A percentile compares a stretch with the other conserved stretches of the same genome.
phyloP scores from a whole-genome alignment of 805 yeast genomes.

The Clavispora carvajalis region DNA sequence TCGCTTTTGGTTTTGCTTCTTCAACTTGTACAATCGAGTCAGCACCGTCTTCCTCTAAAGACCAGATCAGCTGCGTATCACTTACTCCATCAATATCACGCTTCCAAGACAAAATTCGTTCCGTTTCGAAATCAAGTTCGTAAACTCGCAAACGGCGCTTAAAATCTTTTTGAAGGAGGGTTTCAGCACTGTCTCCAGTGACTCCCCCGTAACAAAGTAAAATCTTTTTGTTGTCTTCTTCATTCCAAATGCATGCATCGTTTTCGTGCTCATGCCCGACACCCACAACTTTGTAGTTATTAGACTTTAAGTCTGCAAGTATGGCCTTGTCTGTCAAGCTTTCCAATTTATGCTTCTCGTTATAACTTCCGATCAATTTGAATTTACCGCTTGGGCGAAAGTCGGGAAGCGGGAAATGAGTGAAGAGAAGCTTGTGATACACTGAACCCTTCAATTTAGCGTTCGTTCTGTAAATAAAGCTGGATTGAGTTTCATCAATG shows the following conservation, averaged over 20 bases:
- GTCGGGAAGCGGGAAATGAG: constrained; percentile 40
- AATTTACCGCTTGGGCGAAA: constrained; percentile 36
- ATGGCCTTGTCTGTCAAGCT: constrained; percentile 24
- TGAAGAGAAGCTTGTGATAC: constrained; percentile 27
- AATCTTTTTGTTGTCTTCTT: constrained; percentile 14
- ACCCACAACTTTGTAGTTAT: constrained; percentile 32
- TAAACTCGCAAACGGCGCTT: constrained; percentile 32
- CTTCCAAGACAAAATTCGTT: constrained; percentile 34
- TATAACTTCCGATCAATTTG: constrained; percentile 34
- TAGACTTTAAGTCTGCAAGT: constrained; percentile 28
- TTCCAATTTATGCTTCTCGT: constrained; percentile 32
- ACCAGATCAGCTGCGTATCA: constrained; percentile 15
- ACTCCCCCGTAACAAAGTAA: constrained; percentile 39
- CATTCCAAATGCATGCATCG: constrained; percentile 34
- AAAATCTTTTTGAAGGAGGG: constrained; percentile 20
- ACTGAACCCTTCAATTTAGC: constrained; percentile 3
- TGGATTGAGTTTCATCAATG: constrained; percentile 30
- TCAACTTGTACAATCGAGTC: neutral
- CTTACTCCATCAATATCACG: constrained; percentile 17
- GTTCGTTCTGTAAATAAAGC: constrained; percentile 24
- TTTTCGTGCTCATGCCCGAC: constrained; percentile 43
- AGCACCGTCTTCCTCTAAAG: neutral
- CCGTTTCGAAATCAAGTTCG: constrained; percentile 24
- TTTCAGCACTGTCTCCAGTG: constrained; percentile 33
- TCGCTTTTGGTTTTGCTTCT: neutral